These are phyloP conservation scores for Aspergillus brasiliensis DNA, from an alignment of 2,329 filamentous ascomycete genomes.

Conservation along the genomic window DNA sequence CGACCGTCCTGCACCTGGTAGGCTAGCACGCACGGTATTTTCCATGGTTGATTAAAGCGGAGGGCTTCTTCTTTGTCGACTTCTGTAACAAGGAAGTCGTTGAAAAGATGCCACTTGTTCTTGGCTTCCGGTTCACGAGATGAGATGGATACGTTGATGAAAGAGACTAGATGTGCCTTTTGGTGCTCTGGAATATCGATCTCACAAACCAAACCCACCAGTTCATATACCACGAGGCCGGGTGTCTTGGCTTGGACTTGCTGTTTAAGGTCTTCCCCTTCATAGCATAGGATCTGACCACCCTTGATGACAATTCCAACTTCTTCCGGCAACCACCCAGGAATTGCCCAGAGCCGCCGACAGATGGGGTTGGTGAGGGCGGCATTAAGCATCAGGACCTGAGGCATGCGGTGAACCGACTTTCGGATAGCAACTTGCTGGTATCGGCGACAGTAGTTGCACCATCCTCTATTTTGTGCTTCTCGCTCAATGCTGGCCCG, in stretches of 20 bases:
- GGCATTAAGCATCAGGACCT: slow-evolving; percentile 83
- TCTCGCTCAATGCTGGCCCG: slow-evolving; percentile 90
- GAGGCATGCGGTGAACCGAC: slow-evolving; percentile 77
- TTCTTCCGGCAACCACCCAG: slow-evolving; percentile 89
- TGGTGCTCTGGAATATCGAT: slow-evolving; percentile 84
- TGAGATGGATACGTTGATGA: slow-evolving; percentile 72
- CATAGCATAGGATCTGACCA: slow-evolving; percentile 92
- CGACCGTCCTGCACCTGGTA: slow-evolving; percentile 82
- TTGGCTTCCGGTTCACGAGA: slow-evolving; percentile 53
- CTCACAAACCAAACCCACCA: slow-evolving; percentile 86
- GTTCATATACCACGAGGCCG: slow-evolving; percentile 83
- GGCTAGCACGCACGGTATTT: slow-evolving; percentile 81
- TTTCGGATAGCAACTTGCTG: slow-evolving; percentile 84
- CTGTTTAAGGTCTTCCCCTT: slow-evolving; percentile 82
- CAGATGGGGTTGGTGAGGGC: slow-evolving; percentile 73
- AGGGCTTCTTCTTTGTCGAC: slow-evolving; percentile 81
- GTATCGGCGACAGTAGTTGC: slow-evolving; percentile 85
- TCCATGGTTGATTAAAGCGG: slow-evolving; percentile 88
- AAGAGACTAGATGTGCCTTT: slow-evolving; percentile 86
- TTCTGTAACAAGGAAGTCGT: slow-evolving; percentile 88
- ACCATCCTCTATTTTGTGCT: slow-evolving; percentile 89
- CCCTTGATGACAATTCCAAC: slow-evolving; percentile 89
- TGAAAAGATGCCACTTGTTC: slow-evolving; percentile 92
- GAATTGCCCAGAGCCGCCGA: slow-evolving; percentile 77
- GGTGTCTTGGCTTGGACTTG: slow-evolving; percentile 78